phyloP scores from a whole-genome alignment of 163 green algal genomes.

The Trebouxia gelatinosa region DNA sequence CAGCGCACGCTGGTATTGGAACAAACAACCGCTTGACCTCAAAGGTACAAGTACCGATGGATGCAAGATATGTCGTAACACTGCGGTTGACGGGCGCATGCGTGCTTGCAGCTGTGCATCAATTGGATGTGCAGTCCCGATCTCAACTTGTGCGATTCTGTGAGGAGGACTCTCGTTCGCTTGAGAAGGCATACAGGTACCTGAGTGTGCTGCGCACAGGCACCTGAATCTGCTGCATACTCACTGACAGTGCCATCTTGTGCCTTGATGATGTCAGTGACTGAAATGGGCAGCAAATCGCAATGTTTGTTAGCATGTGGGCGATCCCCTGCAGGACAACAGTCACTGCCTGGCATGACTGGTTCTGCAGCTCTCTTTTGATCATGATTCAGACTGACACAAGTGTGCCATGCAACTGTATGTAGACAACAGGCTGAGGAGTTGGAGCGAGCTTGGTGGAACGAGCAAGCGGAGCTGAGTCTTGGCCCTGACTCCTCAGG shows the following conservation, averaged over 20 bases:
- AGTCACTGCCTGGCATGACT: neutral
- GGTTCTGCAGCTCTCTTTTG: neutral
- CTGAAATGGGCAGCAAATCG: neutral
- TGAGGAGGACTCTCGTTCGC: slow-evolving; percentile 40
- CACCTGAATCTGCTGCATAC: neutral
- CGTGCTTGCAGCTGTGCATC: slow-evolving; percentile 30
- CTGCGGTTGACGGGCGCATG: no score
- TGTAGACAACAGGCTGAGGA: slow-evolving; percentile 41
- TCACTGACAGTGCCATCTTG: neutral
- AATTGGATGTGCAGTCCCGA: slow-evolving; percentile 29
- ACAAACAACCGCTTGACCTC: slow-evolving; percentile 30
- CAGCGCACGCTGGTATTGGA: slow-evolving; percentile 46
- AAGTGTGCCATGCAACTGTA: no score
- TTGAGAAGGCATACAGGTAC: slow-evolving; percentile 50
- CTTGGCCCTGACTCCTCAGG: slow-evolving; percentile 11
- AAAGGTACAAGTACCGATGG: slow-evolving; percentile 32
- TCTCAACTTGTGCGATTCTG: slow-evolving; percentile 42
- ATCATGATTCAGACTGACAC: neutral
- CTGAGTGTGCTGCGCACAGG: neutral
- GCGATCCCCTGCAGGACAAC: no score
- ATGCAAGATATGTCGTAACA: no score
- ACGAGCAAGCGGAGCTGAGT: slow-evolving; percentile 51
- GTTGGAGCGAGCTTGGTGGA: slow-evolving; percentile 59
- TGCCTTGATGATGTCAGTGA: neutral
- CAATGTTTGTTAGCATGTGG: neutral